Percentiles rank a stretch among this genome's conserved stretches.
Evolutionary conservation across 768 basidiomycete species (phyloP).

Genomic region (Boletus subcaerulescens): DNA sequence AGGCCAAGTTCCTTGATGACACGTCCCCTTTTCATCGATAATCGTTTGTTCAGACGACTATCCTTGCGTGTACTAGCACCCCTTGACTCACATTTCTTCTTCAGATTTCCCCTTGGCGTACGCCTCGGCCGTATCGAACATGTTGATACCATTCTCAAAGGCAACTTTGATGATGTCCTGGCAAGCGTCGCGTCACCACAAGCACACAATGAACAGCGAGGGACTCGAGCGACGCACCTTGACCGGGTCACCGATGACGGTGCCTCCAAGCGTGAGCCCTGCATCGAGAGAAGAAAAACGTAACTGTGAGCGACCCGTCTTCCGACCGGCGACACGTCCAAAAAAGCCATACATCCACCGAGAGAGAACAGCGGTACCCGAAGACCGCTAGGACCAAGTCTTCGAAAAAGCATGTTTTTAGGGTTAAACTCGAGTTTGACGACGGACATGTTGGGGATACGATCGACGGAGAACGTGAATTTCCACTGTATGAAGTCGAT

Average conservation of each 20-base stretch:
- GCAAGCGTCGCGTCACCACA: no score
- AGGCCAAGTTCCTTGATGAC: slow-evolving; percentile 54
- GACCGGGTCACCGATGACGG: slow-evolving; percentile 50
- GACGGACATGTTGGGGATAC: slow-evolving; percentile 14
- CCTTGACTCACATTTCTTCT: slow-evolving; percentile 42
- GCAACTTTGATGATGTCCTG: slow-evolving; percentile 53
- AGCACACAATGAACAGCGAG: no score
- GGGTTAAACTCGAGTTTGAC: slow-evolving; percentile 35
- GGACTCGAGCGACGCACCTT: slow-evolving; percentile 30
- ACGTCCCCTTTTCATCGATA: slow-evolving; percentile 36
- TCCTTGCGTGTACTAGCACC: no score
- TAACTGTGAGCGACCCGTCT: neutral
- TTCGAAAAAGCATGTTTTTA: slow-evolving; percentile 40
- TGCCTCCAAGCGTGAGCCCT: slow-evolving; percentile 48
- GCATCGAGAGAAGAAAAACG: neutral
- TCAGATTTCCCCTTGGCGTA: slow-evolving; percentile 50
- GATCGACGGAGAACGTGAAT: no score
- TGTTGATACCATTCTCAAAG: slow-evolving; percentile 51
- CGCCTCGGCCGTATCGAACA: slow-evolving; percentile 47
- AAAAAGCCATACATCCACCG: slow-evolving; percentile 40
- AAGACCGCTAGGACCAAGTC: slow-evolving; percentile 46
- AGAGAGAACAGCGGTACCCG: slow-evolving; percentile 53
- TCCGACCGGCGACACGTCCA: neutral
- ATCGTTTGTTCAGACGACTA: no score
- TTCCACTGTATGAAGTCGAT: no score